Base-by-base conservation (phyloP, 1,284 basidiomycete species). In the Malassezia sp. region DNA sequence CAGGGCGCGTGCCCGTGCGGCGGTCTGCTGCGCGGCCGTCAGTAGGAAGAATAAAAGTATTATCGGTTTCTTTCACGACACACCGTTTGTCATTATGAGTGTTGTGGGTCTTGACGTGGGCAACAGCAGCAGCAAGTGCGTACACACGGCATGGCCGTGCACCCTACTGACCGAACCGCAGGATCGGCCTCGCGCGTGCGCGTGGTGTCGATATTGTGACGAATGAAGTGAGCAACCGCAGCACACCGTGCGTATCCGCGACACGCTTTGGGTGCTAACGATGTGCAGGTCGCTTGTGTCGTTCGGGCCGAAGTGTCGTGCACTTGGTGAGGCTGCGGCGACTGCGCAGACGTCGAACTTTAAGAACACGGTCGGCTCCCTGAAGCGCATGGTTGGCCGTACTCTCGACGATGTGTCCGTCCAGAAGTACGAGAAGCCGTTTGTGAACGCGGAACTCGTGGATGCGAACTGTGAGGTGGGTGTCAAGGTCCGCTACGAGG, bases 211-310 rank as follows among this genome's bases (percentile, higher is more conserved):
- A 67, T 52, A 56, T 66, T 49, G 60, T 68, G 33, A 49, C 62
- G 31, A 68, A 68, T 52, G 63, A 67, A 50, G 66, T 67, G 39
- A 65, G 62, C 50, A 68, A 68, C 57, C 62, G 66, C 35, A 56
- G 56, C 35, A 68, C 66, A 12, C 64, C 64, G 31, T n/a, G n/a
- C n/a, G n/a, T n/a, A n/a, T n/a, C n/a, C n/a, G n/a, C n/a, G n/a
- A n/a, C n/a, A n/a, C n/a, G n/a, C n/a, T n/a, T n/a, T n/a, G n/a
- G n/a, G n/a, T n/a, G n/a, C n/a, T n/a, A n/a, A n/a, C n/a, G n/a
- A n/a, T n/a, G n/a, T n/a, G n/a, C n/a, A n/a, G n/a, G n/a, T 67
- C 66, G 15, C 60, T 69, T 34, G 60, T 69, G 57, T 69, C 66
- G 12, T 69, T 69, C 31, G 63, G 65, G 22, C 57, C 58, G 27